Conservation (phyloP, 164 flowering plant genomes). For the Berberis vulgaris region DNA sequence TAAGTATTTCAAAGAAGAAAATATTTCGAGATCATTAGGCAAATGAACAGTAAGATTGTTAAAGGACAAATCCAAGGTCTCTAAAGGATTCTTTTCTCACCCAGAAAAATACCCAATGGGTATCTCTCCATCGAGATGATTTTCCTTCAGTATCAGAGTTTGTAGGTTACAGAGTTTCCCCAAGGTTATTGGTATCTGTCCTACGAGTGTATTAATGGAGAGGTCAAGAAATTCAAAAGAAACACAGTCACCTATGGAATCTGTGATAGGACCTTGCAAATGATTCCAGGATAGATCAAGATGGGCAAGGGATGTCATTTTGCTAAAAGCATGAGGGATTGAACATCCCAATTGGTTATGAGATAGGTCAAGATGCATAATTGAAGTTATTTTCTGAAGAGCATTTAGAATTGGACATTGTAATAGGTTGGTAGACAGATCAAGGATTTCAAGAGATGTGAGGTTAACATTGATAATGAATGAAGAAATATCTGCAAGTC, state of each 20-base stretch:
- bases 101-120: not conserved
- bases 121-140: slow-evolving; percentile 1
- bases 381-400: not conserved
- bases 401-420: not conserved
- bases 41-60: slow-evolving; percentile 1
- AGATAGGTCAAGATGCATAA: not conserved
- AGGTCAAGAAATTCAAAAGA: not conserved
- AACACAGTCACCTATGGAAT: too few relatives aligned
- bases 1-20: not conserved
- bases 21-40: not conserved
- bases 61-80: not conserved
- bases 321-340: not conserved
- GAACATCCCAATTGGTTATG: not conserved
- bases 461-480: not conserved
- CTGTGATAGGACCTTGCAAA: too few relatives aligned
- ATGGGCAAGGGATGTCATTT: not conserved
- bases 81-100: not conserved
- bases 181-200: not conserved
- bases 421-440: not conserved
- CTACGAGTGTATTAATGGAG: not conserved
- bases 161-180: not conserved
- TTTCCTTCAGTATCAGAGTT: not conserved
- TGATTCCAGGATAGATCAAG: too few relatives aligned
- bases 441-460: not conserved
- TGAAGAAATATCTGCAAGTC: not conserved